These are phyloP conservation scores for Mycosarcoma maydis DNA, from an alignment of 1,284 basidiomycete genomes.

Conservation along the genomic window DNA sequence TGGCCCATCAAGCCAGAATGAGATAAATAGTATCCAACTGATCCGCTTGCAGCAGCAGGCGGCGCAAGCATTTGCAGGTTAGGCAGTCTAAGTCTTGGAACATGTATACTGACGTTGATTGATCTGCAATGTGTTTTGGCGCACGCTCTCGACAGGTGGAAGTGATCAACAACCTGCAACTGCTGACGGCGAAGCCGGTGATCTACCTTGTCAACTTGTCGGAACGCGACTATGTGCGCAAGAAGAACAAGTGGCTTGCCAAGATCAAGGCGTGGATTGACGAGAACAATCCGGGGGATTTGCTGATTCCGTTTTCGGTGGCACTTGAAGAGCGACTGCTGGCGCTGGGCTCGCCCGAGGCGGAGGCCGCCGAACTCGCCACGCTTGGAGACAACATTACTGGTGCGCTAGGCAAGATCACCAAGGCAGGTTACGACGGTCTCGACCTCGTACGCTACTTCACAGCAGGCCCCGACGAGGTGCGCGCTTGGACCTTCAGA, in stretches of 20 bases:
- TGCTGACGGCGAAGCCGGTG: slow-evolving; percentile 96
- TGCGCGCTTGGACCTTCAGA: slow-evolving; percentile 94
- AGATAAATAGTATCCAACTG: slow-evolving; percentile 60
- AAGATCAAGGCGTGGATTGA: slow-evolving; percentile 99
- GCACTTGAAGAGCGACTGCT: slow-evolving; percentile 91
- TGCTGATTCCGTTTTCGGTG: slow-evolving; percentile 96
- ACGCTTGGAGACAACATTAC: slow-evolving; percentile 60
- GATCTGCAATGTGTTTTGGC: too few relatives aligned
- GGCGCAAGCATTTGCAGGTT: not conserved
- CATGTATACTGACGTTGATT: too few relatives aligned
- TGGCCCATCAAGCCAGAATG: slow-evolving; percentile 71
- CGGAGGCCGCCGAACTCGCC: slow-evolving; percentile 59
- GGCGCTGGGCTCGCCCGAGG: slow-evolving; percentile 62
- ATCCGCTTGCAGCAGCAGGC: slow-evolving; percentile 18
- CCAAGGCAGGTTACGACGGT: slow-evolving; percentile 64
- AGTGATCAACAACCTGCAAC: slow-evolving; percentile 88
- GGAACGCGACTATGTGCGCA: slow-evolving; percentile 92
- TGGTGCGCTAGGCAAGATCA: slow-evolving; percentile 64
- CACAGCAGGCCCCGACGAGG: slow-evolving; percentile 95
- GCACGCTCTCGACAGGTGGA: slow-evolving; percentile 77
- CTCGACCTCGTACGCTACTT: slow-evolving; percentile 71
- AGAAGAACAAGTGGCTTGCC: slow-evolving; percentile 99
- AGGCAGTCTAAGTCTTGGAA: too few relatives aligned
- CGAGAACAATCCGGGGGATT: slow-evolving; percentile 93
- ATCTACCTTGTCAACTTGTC: slow-evolving; percentile 98